Evolutionary conservation across 306 rosid species (phyloP).

Genomic region (Vigna radiata): DNA sequence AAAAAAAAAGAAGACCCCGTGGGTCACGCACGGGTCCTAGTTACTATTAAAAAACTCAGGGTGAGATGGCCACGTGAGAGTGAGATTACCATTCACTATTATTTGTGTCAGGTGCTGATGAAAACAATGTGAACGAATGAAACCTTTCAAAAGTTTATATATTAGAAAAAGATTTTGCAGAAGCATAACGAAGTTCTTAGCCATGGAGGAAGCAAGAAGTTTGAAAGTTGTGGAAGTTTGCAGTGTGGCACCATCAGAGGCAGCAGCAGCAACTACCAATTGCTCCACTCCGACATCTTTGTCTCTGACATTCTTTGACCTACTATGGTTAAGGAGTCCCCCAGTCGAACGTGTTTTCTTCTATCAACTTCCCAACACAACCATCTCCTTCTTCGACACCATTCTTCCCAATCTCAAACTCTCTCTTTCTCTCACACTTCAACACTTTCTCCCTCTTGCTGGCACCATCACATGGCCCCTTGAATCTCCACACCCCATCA

Average conservation of each 20-base stretch:
- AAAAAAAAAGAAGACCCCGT: too few species aligned
- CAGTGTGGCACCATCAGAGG: neutral
- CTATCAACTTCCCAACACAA: constrained; percentile 18
- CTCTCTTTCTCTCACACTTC: constrained; percentile 46
- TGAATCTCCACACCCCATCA: constrained; percentile 32
- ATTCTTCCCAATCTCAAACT: constrained; percentile 47
- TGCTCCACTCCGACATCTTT: neutral
- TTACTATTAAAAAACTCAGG: too few species aligned
- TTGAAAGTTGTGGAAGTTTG: neutral
- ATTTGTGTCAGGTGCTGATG: too few species aligned
- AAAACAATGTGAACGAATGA: too few species aligned
- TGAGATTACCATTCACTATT: too few species aligned
- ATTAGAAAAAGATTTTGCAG: too few species aligned
- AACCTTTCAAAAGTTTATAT: too few species aligned
- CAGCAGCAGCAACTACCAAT: neutral
- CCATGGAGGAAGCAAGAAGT: neutral
- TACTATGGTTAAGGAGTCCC: constrained; percentile 36
- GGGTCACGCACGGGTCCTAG: too few species aligned
- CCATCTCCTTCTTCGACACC: constrained; percentile 23
- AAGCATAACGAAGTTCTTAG: neutral
- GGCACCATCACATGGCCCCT: constrained; percentile 49
- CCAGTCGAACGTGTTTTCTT: constrained; percentile 42
- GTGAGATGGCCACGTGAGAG: too few species aligned
- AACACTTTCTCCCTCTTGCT: constrained; percentile 40
- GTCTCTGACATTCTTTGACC: neutral